These are phyloP conservation scores for Croton setiger DNA, from an alignment of 441 rosid species.

Conservation along the genomic window DNA sequence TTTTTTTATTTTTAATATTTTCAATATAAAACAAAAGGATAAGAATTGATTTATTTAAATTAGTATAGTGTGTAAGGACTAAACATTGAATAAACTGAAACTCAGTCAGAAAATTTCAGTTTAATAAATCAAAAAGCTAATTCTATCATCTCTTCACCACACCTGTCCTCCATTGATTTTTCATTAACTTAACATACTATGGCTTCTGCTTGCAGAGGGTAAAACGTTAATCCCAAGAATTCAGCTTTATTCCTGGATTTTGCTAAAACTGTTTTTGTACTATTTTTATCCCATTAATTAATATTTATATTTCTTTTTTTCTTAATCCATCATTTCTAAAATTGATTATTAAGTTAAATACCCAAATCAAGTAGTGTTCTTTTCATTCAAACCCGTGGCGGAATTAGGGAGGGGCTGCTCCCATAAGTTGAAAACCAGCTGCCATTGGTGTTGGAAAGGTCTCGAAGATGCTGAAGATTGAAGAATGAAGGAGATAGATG, in stretches of 20 bases:
- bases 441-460: no score
- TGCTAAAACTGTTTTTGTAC: background rate
- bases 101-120: background rate
- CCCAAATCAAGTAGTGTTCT: no score
- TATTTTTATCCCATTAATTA: background rate
- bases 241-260: conserved; percentile 16
- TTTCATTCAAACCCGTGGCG: no score
- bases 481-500: no score
- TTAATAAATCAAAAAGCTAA: background rate
- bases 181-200: conserved; percentile 5
- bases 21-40: no score
- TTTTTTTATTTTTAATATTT: no score
- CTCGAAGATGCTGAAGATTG: no score
- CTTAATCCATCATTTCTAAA: no score
- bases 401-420: no score
- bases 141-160: background rate
- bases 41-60: no score
- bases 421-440: no score
- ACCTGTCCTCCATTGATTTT: background rate
- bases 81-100: background rate
- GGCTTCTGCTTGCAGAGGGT: conserved; percentile 1
- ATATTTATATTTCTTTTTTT: background rate
- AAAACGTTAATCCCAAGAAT: conserved; percentile 15
- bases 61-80: background rate
- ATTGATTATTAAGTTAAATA: no score